These are phyloP conservation scores for Penicillium pancosmium DNA, from an alignment of 495 filamentous ascomycete species.

Conservation along the genomic window DNA sequence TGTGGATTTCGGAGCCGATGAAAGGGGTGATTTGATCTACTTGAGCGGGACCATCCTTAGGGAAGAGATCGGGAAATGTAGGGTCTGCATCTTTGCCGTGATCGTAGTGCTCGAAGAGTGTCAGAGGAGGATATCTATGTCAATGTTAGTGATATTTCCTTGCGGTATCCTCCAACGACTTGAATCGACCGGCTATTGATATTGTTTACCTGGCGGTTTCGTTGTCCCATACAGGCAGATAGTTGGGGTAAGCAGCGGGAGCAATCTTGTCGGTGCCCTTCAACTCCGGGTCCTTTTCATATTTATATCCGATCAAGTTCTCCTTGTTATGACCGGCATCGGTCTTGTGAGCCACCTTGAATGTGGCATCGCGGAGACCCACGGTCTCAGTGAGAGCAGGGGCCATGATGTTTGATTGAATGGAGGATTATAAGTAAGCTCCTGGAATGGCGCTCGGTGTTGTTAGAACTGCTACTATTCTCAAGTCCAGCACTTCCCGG, in stretches of 20 bases:
- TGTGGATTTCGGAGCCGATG: constrained; percentile 58
- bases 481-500: no score
- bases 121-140: constrained; percentile 45
- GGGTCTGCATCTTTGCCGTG: constrained; percentile 56
- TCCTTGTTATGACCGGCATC: constrained; percentile 65
- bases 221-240: constrained; percentile 76
- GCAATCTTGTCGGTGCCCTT: constrained; percentile 48
- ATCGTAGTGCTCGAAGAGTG: constrained; percentile 51
- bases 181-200: not conserved
- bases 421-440: not conserved
- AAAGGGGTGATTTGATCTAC: constrained; percentile 55
- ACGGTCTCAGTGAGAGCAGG: constrained; percentile 55
- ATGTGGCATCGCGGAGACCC: constrained; percentile 33
- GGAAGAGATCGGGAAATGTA: constrained; percentile 53
- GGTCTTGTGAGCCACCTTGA: constrained; percentile 38
- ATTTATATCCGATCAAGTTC: constrained; percentile 55
- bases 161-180: not conserved
- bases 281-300: constrained; percentile 43
- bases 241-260: constrained; percentile 67
- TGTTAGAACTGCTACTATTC: no score
- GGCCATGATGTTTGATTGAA: constrained; percentile 47
- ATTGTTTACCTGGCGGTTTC: constrained; percentile 41
- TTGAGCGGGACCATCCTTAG: constrained; percentile 37
- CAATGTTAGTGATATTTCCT: constrained; percentile 1
- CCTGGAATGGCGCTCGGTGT: no score